Conservation (phyloP, 192 early-diverging fungal genomes). For the Gamsiella multidivaricata region DNA sequence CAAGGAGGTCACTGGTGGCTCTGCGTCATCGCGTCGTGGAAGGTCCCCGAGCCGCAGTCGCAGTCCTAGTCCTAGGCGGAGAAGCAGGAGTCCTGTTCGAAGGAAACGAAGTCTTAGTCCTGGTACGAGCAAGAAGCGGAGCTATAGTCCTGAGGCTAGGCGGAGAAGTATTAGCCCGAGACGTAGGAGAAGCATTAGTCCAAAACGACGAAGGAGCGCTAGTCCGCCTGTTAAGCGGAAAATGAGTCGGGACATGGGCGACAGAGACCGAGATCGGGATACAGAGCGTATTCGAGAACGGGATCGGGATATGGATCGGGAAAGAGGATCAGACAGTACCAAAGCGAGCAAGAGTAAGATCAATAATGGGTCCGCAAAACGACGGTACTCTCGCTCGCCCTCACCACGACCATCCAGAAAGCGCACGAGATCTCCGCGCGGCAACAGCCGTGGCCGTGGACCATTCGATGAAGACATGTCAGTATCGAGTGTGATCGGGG, state of each 20-base stretch:
- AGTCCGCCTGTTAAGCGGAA: constrained; percentile 40
- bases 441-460: constrained; percentile 10
- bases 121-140: constrained; percentile 3
- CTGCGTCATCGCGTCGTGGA: background rate
- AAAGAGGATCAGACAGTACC: constrained; percentile 2
- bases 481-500: constrained; percentile 28
- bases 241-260: constrained; percentile 22
- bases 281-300: constrained; percentile 12
- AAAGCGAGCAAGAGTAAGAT: constrained; percentile 5
- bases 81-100: constrained; percentile 25
- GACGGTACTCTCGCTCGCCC: constrained; percentile 19
- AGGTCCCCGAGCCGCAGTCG: constrained; percentile 15
- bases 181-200: constrained; percentile 28
- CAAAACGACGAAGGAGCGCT: constrained; percentile 17
- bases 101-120: constrained; percentile 22
- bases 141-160: constrained; percentile 30
- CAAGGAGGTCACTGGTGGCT: constrained; percentile 16
- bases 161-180: constrained; percentile 1
- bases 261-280: constrained; percentile 26
- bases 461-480: constrained; percentile 38
- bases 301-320: constrained; percentile 10
- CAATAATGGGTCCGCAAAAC: constrained; percentile 7
- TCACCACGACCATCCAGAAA: constrained; percentile 24
- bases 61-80: constrained; percentile 34
- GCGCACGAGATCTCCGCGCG: constrained; percentile 17